Evolutionary conservation across 2,329 filamentous ascomycete genomes (phyloP), one percentile per base, ranked within the genome.

Genomic region (Penicillium crustosum): DNA sequence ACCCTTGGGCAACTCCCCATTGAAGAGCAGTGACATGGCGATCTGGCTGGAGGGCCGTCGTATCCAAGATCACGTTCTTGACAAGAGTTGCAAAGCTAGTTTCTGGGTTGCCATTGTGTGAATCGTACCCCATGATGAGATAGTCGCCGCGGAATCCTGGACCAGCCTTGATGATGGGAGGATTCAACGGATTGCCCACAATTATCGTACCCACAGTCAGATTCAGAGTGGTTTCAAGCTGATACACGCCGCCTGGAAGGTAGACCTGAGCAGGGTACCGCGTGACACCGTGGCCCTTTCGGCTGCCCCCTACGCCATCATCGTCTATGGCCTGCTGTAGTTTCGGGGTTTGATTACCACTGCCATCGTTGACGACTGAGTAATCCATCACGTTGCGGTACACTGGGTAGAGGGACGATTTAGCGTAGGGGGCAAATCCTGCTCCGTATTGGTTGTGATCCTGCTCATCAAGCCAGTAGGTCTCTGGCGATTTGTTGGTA

Each of bases 1-100:
- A 66, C 0, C 67, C 72, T 45, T 75, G 73, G 12, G 67, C 68
- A 27, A 74, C 70, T 19, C 69, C 68, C 72, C 72, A 75, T 50
- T 74, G 69, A n/a, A 73, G 54, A 3, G 70, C 64, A 5, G 66
- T 69, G 17, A 74, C 57, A 6, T 49, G 57, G 3, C 51, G 64
- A 25, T 55, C 57, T 0, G 59, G 25, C 0, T 57, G 8, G 1
- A 74, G 57, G 2, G 62, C 59, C 4, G 68, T 70, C 1, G 69
- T 71, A 44, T 74, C 72, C 6, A 74, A 41, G 35, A 74, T 63
- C 0, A 74, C 48, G 33, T 74, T 74, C 58, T 73, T 71, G 25
- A 74, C 29, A 8, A 67, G 57, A 2, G 65, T 72, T 59, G 69
- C 70, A 54, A 74, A 74, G 38, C 68, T 72, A 6, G 66, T 70